A percentile compares a stretch with the other conserved stretches of the same genome.
Evolutionary conservation across 768 basidiomycete genomes (phyloP).

Genomic region (Rickenella mellea): DNA sequence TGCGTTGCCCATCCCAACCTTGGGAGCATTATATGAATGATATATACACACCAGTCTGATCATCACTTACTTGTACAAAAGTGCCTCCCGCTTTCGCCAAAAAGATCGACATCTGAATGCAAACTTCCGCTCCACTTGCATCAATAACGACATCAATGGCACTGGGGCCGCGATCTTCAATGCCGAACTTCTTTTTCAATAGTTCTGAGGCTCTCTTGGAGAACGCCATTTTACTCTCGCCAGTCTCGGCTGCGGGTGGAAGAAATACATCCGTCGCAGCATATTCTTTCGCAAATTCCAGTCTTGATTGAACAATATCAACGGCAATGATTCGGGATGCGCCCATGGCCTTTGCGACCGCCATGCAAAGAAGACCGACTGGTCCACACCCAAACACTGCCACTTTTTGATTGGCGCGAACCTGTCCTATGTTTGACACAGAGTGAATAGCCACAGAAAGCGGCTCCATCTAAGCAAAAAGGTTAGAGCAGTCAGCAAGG

Average conservation of each 20-base stretch:
- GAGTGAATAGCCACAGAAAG: conserved; percentile 89
- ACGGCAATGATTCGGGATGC: conserved; percentile 79
- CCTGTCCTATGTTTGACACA: conserved; percentile 62
- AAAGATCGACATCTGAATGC: conserved; percentile 78
- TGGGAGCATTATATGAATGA: conserved; percentile 10
- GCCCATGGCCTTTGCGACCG: conserved; percentile 89
- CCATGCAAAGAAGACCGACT: conserved; percentile 80
- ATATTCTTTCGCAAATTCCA: conserved; percentile 81
- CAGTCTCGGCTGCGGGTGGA: conserved; percentile 49
- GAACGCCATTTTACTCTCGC: conserved; percentile 62
- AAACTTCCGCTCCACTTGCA: conserved; percentile 87
- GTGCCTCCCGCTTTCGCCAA: conserved; percentile 71
- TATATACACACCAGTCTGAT: conserved; percentile 9
- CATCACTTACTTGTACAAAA: conserved; percentile 46
- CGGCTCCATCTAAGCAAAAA: conserved; percentile 69
- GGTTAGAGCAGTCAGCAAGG: background rate
- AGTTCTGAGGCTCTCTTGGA: conserved; percentile 60
- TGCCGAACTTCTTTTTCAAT: conserved; percentile 55
- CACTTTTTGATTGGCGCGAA: conserved; percentile 68
- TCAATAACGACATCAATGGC: conserved; percentile 84
- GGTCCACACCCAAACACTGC: conserved; percentile 87
- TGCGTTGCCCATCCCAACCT: conserved; percentile 84
- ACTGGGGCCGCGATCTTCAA: conserved; percentile 60
- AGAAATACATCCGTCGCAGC: conserved; percentile 71
- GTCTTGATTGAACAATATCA: conserved; percentile 65